Base-by-base conservation (phyloP, 352 stramenopile species). In the Phytophthora multivora region DNA sequence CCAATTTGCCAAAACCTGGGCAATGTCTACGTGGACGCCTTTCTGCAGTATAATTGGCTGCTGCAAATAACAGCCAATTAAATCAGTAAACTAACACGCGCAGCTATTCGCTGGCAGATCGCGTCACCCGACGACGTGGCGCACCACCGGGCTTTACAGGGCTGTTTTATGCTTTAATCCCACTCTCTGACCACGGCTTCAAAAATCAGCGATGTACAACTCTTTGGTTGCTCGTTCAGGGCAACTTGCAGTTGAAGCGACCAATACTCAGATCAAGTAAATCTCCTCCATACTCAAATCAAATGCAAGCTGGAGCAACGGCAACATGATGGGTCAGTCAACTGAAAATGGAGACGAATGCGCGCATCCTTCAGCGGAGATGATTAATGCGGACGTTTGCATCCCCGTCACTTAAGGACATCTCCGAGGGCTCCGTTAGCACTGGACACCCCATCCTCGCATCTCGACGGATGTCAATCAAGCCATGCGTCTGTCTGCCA, bases 121-220 rank as follows among this genome's bases (percentile, higher is more conserved):
- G 54, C 54, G 54, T 63, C 54, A 63, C 35, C 5, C 13, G 43
- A 25, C 45, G 54, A 63, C 54, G 54, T 63, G 43, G 54, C 45
- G 54, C 53, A 63, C 54, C 54, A 63, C 35, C 43, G 16, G 54
- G 18, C 30, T 54, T 11, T 15, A 42, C 28, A 47, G 26, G 26
- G 13, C 25, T 38, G 19, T 35, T 38, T 50, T 41, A 40, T 54
- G 16, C 6, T 11, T 4, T 1, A 0, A 13, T 56, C 23, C 54
- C 23, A 63, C 54, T 63, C 7, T 56, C 54, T 56, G 54, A 63
- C 45, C 54, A 63, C 33, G n/a, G 21, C 54, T 63, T 56, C 54
- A 63, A 63, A 63, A 63, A 56, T 56, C 54, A 63, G 33, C 26
- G 25, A 15, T 33, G 28, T 33, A 33, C 28, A 33, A 33, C 28